These are phyloP conservation scores for Pueraria montana DNA, from an alignment of 306 rosid genomes.

Conservation along the genomic window DNA sequence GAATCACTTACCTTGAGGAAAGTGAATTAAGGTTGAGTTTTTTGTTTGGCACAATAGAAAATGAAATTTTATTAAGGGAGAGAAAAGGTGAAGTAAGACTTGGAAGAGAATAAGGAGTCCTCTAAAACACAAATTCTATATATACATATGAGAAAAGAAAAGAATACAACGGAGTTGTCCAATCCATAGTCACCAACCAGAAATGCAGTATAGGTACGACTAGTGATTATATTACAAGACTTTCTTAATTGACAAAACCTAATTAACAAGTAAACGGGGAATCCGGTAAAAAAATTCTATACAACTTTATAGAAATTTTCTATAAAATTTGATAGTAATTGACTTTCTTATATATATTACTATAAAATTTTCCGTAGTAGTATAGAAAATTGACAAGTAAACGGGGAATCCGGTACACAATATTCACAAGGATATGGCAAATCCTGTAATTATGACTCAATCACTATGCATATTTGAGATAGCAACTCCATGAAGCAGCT, in stretches of 20 bases:
- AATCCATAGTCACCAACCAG: neutral
- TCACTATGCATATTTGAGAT: too few relatives aligned
- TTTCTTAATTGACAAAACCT: too few relatives aligned
- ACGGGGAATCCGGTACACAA: neutral
- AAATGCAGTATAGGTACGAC: neutral
- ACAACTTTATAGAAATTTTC: too few relatives aligned
- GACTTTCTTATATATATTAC: neutral
- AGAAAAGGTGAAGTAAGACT: neutral
- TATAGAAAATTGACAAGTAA: neutral
- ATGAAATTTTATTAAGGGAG: neutral
- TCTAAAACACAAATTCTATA: too few relatives aligned
- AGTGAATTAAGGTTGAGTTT: constrained; percentile 1
- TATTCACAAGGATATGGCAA: neutral
- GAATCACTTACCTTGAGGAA: neutral
- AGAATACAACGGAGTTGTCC: neutral
- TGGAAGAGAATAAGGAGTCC: neutral
- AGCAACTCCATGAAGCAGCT: too few relatives aligned
- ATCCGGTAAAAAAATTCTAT: too few relatives aligned
- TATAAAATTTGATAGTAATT: too few relatives aligned
- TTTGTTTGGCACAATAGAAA: too few relatives aligned
- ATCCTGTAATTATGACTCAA: too few relatives aligned
- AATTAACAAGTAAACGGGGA: too few relatives aligned
- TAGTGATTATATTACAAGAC: neutral
- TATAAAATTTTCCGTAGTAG: too few relatives aligned
- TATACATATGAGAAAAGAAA: too few relatives aligned